Conservation (phyloP, 495 filamentous ascomycete species). For the Lasiosphaeria hispida region DNA sequence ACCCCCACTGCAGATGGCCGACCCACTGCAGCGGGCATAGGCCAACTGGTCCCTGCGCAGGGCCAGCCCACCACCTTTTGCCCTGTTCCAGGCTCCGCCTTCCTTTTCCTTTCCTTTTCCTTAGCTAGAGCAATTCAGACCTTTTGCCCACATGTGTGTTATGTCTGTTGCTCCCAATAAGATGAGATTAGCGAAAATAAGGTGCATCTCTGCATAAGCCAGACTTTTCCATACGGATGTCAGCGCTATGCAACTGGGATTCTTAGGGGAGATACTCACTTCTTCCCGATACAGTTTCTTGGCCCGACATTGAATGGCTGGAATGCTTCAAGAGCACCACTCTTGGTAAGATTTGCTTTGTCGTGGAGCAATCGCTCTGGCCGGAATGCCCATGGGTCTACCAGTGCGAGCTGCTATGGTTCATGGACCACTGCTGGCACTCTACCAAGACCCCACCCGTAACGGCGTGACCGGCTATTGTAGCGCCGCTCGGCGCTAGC, state of each 20-base stretch:
- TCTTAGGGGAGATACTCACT: no score
- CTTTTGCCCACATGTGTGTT: no score
- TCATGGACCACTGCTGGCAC: slow-evolving; percentile 35
- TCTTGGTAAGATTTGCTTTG: slow-evolving; percentile 24
- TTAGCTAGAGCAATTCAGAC: no score
- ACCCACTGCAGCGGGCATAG: no score
- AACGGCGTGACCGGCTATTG: slow-evolving; percentile 28
- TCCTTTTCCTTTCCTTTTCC: no score
- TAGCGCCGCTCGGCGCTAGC: neutral
- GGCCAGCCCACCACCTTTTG: no score
- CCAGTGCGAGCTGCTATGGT: slow-evolving; percentile 37
- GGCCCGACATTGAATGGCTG: slow-evolving; percentile 39
- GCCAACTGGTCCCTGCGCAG: no score
- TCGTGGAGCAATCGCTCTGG: slow-evolving; percentile 36
- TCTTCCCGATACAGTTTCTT: slow-evolving; percentile 41
- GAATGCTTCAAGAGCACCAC: slow-evolving; percentile 31
- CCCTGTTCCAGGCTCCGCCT: no score
- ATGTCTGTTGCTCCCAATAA: no score
- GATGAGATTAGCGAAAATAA: slow-evolving; percentile 39
- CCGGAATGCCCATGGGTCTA: slow-evolving; percentile 36
- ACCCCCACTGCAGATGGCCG: no score
- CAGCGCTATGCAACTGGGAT: neutral
- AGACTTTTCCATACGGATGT: slow-evolving; percentile 22
- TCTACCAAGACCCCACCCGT: slow-evolving; percentile 35
- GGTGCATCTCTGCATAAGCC: slow-evolving; percentile 41